Base-by-base conservation (phyloP, 2,329 filamentous ascomycete genomes). In the Calonectria naviculata region DNA sequence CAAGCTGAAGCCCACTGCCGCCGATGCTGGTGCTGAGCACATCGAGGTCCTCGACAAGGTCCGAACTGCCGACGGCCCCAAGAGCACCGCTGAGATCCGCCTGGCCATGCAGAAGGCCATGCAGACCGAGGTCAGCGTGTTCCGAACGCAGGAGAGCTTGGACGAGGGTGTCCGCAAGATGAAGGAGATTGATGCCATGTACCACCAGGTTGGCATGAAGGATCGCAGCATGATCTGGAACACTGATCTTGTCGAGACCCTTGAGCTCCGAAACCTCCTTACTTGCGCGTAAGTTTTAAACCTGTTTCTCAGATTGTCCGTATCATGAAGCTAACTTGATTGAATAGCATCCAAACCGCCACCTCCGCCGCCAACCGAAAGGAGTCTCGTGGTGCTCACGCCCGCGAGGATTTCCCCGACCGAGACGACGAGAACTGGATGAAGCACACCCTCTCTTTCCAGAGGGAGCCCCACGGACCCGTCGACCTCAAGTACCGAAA, bases 221-320 rank as follows among this genome's bases (percentile, higher is more conserved):
- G 96, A 98, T 85, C 94, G 97, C 85, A 97, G 94, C 90, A 98
- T 98, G 96, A 98, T 98, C 88, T 98, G 96, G 96, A 98, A 98
- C 92, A 95, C 94, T 28, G 96, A 98, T 82, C 91, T 98, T 44
- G 95, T 98, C 73, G 96, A 98, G 90, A 97, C 96, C 9, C 91
- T 99, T 68, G 97, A 99, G 87, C 89, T 98, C 81, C 91, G 95
- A 81, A 99, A 99, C 85, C 86, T 99, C 81, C 88, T 99, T 82
- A 98, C 97, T 81, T 98, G 97, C 92, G 96, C 95, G 91, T 95
- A 92, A 87, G 93, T 93, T 74, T n/a, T 56, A 9, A 19, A 24
- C 62, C 42, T n/a, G n/a, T 26, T n/a, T n/a, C 42, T 13, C 46
- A 3, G 19, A 52, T 28, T 5, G 36, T 8, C 10, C 1, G 12